phyloP scores from a whole-genome alignment of 192 early-diverging fungal genomes.

The Backusella luteola region DNA sequence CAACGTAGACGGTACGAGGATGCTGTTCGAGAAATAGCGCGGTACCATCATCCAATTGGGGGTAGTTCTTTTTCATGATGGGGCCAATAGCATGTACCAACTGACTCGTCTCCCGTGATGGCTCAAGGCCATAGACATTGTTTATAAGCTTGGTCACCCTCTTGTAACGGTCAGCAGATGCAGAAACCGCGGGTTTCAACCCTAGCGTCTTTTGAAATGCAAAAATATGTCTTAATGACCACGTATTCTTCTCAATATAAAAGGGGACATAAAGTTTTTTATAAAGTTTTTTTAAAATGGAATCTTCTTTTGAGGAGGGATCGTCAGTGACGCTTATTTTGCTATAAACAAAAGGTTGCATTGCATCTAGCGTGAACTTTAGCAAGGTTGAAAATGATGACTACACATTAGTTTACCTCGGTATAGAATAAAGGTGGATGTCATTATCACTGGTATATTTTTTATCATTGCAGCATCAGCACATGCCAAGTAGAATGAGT shows the following conservation, averaged over 20 bases:
- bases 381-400: no score
- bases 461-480: not conserved
- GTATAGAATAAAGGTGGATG: not conserved
- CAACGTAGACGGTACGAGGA: slow-evolving; percentile 21
- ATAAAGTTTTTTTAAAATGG: not conserved
- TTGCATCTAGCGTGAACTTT: not conserved
- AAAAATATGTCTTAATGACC: not conserved
- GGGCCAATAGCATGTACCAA: slow-evolving; percentile 31
- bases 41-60: not conserved
- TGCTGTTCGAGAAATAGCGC: slow-evolving; percentile 20
- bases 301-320: not conserved
- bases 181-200: not conserved
- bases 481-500: not conserved
- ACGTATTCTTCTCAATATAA: not conserved
- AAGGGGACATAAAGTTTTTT: not conserved
- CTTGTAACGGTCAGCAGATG: not conserved
- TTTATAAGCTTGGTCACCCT: slow-evolving; percentile 9
- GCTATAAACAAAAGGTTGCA: not conserved
- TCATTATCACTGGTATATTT: not conserved
- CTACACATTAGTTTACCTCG: not conserved
- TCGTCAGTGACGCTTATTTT: not conserved
- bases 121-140: slow-evolving; percentile 23
- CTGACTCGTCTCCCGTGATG: slow-evolving; percentile 11
- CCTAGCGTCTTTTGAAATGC: not conserved
- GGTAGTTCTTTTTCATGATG: slow-evolving; percentile 26